Evolutionary conservation across 176 grass and related monocot genomes (phyloP).

Genomic region (Avena eriantha): DNA sequence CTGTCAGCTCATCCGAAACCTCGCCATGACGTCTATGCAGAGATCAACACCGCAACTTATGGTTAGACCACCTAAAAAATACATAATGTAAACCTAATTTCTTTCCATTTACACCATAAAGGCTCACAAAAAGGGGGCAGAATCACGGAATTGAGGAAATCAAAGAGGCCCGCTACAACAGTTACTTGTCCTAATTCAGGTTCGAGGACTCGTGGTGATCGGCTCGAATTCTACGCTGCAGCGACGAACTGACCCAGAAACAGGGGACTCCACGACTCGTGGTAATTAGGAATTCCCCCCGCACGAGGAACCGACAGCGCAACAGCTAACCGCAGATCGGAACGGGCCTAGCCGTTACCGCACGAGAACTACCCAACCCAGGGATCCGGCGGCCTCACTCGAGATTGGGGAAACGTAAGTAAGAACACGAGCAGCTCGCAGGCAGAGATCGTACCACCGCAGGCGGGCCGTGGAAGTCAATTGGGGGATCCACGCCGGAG

Average conservation of each 20-base stretch:
- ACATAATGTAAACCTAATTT: not conserved
- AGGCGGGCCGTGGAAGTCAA: constrained; percentile 17
- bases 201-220: not conserved
- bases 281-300: not conserved
- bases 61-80: not conserved
- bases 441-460: constrained; percentile 29
- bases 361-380: not conserved
- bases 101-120: not conserved
- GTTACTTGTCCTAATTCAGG: not conserved
- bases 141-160: not conserved
- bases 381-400: not conserved
- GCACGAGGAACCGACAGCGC: not conserved
- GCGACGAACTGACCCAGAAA: not conserved
- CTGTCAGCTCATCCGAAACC: not conserved
- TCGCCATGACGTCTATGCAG: not conserved
- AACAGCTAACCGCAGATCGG: not conserved
- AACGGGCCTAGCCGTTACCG: not conserved
- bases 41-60: not conserved
- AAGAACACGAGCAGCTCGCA: not conserved
- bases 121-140: not conserved
- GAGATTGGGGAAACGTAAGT: not conserved
- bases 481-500: not conserved
- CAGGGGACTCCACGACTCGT: no score
- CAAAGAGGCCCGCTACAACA: not conserved
- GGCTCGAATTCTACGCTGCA: not conserved